phyloP scores from a whole-genome alignment of 176 grass and related monocot species.

The Olyra latifolia region DNA sequence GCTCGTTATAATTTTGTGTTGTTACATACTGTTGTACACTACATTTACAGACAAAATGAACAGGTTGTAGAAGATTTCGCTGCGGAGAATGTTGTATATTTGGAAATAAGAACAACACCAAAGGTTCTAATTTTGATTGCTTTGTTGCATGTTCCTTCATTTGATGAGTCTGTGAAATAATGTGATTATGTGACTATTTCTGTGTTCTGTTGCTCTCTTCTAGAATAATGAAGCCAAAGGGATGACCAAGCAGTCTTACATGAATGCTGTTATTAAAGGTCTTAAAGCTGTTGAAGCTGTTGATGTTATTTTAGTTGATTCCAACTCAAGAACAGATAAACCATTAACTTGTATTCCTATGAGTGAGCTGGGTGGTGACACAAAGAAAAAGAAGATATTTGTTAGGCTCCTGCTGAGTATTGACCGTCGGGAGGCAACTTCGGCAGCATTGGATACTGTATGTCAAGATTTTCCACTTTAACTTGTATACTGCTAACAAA shows the following conservation, averaged over 20 bases:
- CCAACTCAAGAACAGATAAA: slow-evolving; percentile 37
- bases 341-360: slow-evolving; percentile 1
- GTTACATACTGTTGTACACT: not conserved
- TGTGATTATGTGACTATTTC: not conserved
- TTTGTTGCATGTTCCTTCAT: not conserved
- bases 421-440: slow-evolving; percentile 76
- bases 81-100: slow-evolving; percentile 89
- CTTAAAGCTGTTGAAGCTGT: slow-evolving; percentile 64
- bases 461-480: slow-evolving; percentile 16
- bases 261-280: slow-evolving; percentile 92
- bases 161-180: not conserved
- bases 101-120: slow-evolving; percentile 95
- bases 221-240: slow-evolving; percentile 94
- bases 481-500: slow-evolving; percentile 18
- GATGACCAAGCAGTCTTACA: slow-evolving; percentile 92
- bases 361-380: slow-evolving; percentile 22
- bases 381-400: slow-evolving; percentile 69
- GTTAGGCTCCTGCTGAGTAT: slow-evolving; percentile 89
- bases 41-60: slow-evolving; percentile 16
- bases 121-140: slow-evolving; percentile 52
- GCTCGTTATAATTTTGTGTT: not conserved
- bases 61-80: slow-evolving; percentile 95
- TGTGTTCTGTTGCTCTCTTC: slow-evolving; percentile 21
- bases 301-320: slow-evolving; percentile 61
- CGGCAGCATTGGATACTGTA: slow-evolving; percentile 87